Evolutionary conservation across 2,329 filamentous ascomycete species (phyloP), one percentile per base, ranked within the genome.

Genomic region (Lasiodiplodia theobromae): DNA sequence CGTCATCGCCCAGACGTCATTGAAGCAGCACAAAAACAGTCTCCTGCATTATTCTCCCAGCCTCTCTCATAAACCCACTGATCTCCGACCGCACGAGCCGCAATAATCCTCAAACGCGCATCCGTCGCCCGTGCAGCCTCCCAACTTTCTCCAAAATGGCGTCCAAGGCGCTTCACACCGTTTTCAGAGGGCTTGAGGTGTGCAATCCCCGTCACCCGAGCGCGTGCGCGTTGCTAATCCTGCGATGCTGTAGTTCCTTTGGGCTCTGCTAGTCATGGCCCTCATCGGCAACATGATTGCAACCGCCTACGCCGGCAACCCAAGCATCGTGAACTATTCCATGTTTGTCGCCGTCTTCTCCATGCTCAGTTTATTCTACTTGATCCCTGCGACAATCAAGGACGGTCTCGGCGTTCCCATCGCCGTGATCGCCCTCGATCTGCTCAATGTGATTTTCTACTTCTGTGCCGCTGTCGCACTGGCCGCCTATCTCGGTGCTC

Each of bases 381-480:
- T 91, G 68, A 80, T 92, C 3, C 84, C 83, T 7, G 83, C 86
- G 3, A 79, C 84, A 31, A 81, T 91, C 74, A 79, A 88, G 71
- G 84, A 87, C 51, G 78, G 80, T 66, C 79, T 88, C 69, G 81
- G 82, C 71, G 77, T 87, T 66, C 85, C 86, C 34, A 75, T 89
- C 18, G 77, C 87, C 62, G 79, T 87, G 68, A 77, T 90, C 40
- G 82, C 79, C 16, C 78, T 91, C 60, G 91, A 93, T 78, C 82
- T 75, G 14, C 73, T 88, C 38, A 87, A 88, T 66, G 83, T 86
- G 2, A 77, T 94, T 67, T 91, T 94, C 83, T 90, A 87, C 72
- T 88, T 94, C 75, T 89, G 92, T 77, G 86, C 83, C 68, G 91
- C 86, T 70, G 84, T 94, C 69, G 91, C 92, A 11, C 84, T 92